These are phyloP conservation scores for Batkoa obscura DNA, from an alignment of 371 early-diverging fungal species.

Conservation along the genomic window DNA sequence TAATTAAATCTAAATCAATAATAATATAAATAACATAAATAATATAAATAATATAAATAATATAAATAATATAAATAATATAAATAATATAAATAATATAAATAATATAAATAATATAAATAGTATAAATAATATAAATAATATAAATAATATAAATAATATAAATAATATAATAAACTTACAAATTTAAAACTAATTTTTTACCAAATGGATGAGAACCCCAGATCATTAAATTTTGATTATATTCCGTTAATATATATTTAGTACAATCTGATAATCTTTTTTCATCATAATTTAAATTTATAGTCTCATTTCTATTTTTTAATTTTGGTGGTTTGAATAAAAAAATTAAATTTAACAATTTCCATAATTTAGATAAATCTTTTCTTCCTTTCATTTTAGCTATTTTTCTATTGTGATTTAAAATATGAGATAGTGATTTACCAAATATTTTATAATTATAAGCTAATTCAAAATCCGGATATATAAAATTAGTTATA, in stretches of 20 bases:
- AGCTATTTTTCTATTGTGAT: not conserved
- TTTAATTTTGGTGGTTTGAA: not conserved
- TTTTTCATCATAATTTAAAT: too few species aligned
- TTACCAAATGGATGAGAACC: constrained; percentile 52
- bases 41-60: too few species aligned
- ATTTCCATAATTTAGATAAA: constrained; percentile 12
- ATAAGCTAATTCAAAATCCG: too few species aligned
- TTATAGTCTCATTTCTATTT: too few species aligned
- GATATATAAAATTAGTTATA: too few species aligned
- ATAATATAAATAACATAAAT: not conserved
- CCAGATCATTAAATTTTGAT: constrained; percentile 18
- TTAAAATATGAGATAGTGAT: too few species aligned
- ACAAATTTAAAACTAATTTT: constrained; percentile 33
- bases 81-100: not conserved
- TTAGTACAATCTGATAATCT: too few species aligned
- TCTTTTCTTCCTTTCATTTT: constrained; percentile 16
- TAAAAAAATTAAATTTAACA: not conserved
- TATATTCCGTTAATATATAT: too few species aligned
- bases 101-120: not conserved
- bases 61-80: not conserved
- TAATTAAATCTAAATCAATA: constrained; percentile 29
- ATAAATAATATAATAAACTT: constrained; percentile 12
- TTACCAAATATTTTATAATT: too few species aligned
- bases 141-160: not conserved
- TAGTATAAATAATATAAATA: too few species aligned